A percentile compares a stretch with the other conserved stretches of the same genome.
phyloP scores from a whole-genome alignment of 108 stramenopile species.

The Pseudonitzschia delicatissima region DNA sequence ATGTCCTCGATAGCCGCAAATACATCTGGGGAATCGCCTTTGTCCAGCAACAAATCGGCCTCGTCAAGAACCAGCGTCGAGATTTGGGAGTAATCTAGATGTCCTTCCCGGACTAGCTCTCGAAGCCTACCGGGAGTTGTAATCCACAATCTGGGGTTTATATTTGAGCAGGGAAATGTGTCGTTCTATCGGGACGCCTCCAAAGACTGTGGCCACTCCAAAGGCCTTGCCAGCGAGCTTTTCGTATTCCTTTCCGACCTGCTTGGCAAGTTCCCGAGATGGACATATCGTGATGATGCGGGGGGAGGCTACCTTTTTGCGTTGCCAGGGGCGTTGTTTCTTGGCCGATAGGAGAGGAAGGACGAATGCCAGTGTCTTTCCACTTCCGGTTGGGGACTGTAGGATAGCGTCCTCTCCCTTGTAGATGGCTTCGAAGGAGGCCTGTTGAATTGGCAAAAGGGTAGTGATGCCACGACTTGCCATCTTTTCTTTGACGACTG shows the following conservation, averaged over 20 bases:
- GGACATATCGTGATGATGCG: constrained; percentile 80
- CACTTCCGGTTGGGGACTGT: constrained; percentile 82
- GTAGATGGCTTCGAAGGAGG: constrained; percentile 33
- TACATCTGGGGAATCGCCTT: constrained; percentile 80
- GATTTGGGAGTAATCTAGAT: constrained; percentile 87
- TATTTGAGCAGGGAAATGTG: constrained; percentile 31
- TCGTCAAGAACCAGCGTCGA: constrained; percentile 89
- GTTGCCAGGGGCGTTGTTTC: constrained; percentile 44
- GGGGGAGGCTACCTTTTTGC: constrained; percentile 36
- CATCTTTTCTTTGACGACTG: constrained; percentile 9
- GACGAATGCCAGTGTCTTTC: constrained; percentile 95
- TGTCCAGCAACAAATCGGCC: constrained; percentile 96
- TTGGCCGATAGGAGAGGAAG: constrained; percentile 81
- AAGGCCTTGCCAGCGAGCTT: constrained; percentile 58
- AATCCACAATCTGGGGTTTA: constrained; percentile 74
- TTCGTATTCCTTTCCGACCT: constrained; percentile 40
- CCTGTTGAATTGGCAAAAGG: constrained; percentile 46
- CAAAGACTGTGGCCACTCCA: constrained; percentile 43
- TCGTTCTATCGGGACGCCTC: constrained; percentile 67
- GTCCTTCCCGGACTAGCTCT: constrained; percentile 83
- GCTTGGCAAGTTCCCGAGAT: constrained; percentile 83
- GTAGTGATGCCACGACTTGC: not conserved
- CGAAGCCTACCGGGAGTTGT: constrained; percentile 92
- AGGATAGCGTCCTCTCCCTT: constrained; percentile 47
- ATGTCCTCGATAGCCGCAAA: constrained; percentile 35